Evolutionary conservation across 2,329 filamentous ascomycete species (phyloP), one percentile per base, ranked within the genome.

Genomic region (Ramularia endophylla): DNA sequence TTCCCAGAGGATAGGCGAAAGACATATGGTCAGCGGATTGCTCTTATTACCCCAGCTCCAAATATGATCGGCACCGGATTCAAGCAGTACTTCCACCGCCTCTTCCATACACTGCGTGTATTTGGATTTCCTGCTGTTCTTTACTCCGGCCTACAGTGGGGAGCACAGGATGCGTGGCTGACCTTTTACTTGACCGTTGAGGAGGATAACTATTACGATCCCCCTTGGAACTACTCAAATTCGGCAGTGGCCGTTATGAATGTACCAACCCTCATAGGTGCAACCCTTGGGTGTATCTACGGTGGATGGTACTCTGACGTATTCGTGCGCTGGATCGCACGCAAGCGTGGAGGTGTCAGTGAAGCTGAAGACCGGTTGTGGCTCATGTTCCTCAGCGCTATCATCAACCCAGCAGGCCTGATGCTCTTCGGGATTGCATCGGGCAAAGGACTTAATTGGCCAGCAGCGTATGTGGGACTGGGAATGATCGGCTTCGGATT

Each of bases 401-500:
- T 73, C 25, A 63, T 77, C 34, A 73, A 71, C 27, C 73, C 73
- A 0, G 60, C 67, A 3, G 74, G 73, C 8, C 65, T 77, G 53
- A 69, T 72, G 58, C 59, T 77, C 0, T 77, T 77, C 29, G 73
- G 73, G 5, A 70, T 77, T 27, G 72, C 71, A 0, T 72, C 70
- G 2, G 67, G 62, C 8, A 62, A 71, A 27, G 71, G 68, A 1
- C 76, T 71, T 73, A 48, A 57, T 27, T 78, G 75, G 75, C 72
- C 69, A 1, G 51, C 39, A 8, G 71, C 74, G 0, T 78, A 78
- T 40, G 62, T 78, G 11, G 75, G 73, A 2, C 60, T 78, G 0
- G 75, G 71, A 3, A 70, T 78, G 48, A 77, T 77, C 19, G 75
- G 75, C 4, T 78, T 79, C 40, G 75, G 75, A 2, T 78, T 74